A percentile compares a stretch with the other conserved stretches of the same genome.
phyloP scores from a whole-genome alignment of 2,329 filamentous ascomycete species.

The Fusarium sp. region DNA sequence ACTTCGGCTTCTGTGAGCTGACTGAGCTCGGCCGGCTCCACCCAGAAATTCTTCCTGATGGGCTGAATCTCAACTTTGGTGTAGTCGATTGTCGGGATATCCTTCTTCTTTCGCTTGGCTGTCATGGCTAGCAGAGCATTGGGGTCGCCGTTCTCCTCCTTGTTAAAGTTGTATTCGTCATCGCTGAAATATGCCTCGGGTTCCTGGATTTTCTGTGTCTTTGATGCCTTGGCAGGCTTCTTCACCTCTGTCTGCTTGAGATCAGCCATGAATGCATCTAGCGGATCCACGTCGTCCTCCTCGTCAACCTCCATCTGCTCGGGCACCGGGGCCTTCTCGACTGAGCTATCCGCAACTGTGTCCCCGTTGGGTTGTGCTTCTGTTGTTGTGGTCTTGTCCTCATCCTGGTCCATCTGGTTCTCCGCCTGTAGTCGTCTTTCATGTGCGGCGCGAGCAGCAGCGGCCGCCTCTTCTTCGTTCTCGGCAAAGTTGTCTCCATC shows the following conservation, averaged over 20 bases:
- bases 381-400: constrained; percentile 40
- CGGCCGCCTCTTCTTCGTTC: constrained; percentile 88
- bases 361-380: constrained; percentile 47
- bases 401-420: constrained; percentile 59
- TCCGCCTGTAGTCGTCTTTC: constrained; percentile 76
- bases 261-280: constrained; percentile 96
- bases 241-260: constrained; percentile 67
- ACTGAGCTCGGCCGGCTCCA: constrained; percentile 85
- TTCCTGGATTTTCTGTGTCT: constrained; percentile 68
- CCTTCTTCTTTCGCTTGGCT: constrained; percentile 88
- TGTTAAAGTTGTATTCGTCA: constrained; percentile 73
- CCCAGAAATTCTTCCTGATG: constrained; percentile 95
- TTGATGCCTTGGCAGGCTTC: constrained; percentile 44
- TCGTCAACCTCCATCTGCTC: constrained; percentile 70
- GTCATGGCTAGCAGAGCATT: constrained; percentile 65
- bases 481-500: constrained; percentile 82
- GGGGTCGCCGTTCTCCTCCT: constrained; percentile 60
- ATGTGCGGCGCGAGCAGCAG: constrained; percentile 85
- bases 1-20: constrained; percentile 89
- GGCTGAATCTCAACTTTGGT: constrained; percentile 85
- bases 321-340: constrained; percentile 34
- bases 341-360: constrained; percentile 37
- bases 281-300: constrained; percentile 82
- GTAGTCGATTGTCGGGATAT: constrained; percentile 90
- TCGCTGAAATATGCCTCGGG: constrained; percentile 91